These are phyloP conservation scores for Oryza officinalis DNA, from an alignment of 176 grass and related monocot genomes.

Conservation along the genomic window DNA sequence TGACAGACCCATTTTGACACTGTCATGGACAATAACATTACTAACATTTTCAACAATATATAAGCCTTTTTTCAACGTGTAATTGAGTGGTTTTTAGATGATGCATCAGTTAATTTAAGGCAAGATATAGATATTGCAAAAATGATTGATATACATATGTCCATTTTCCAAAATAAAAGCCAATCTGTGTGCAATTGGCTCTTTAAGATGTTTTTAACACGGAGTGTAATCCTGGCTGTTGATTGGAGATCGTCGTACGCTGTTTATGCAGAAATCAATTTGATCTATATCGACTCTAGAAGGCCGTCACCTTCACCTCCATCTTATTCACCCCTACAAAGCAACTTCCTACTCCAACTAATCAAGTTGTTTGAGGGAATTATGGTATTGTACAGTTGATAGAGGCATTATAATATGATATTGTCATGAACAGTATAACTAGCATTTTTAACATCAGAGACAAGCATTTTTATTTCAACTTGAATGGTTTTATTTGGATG, in stretches of 20 bases:
- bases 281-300: background rate
- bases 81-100: too few species aligned
- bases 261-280: background rate
- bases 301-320: slow-evolving; percentile 27
- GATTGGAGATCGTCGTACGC: background rate
- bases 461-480: background rate
- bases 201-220: too few species aligned
- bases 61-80: too few species aligned
- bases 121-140: too few species aligned
- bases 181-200: too few species aligned
- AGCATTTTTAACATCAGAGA: background rate
- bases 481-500: background rate
- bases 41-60: too few species aligned
- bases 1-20: background rate
- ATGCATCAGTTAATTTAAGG: too few species aligned
- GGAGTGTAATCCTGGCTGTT: too few species aligned
- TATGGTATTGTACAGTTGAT: background rate
- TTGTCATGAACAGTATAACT: background rate
- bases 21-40: background rate
- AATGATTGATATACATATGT: too few species aligned
- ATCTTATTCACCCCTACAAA: slow-evolving; percentile 23
- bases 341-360: slow-evolving; percentile 53
- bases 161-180: too few species aligned
- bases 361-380: background rate
- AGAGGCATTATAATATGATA: background rate